phyloP scores from a whole-genome alignment of 202 grass and related monocot species.

The Carex sylvatica region DNA sequence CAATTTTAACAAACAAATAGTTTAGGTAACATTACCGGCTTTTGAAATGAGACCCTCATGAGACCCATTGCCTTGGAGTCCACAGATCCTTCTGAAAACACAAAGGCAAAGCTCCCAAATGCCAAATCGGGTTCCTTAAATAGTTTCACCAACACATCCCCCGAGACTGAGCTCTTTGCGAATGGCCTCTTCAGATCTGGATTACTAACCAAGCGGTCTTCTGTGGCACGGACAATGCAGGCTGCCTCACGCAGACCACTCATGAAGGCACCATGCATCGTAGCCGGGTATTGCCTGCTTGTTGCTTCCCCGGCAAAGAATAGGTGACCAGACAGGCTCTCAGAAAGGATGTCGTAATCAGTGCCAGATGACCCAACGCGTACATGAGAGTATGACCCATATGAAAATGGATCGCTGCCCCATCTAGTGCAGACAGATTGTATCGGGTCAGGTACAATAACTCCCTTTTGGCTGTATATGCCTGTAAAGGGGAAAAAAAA shows the following conservation, averaged over 20 bases:
- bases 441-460: slow-evolving; percentile 76
- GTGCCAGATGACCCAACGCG: slow-evolving; percentile 81
- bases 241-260: slow-evolving; percentile 89
- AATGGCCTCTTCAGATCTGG: slow-evolving; percentile 45
- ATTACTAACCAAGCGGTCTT: slow-evolving; percentile 20
- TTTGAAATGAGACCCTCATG: slow-evolving; percentile 50
- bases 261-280: slow-evolving; percentile 94
- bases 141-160: slow-evolving; percentile 44
- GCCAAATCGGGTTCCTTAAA: slow-evolving; percentile 70
- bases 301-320: slow-evolving; percentile 96
- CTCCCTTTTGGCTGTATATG: slow-evolving; percentile 78
- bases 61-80: slow-evolving; percentile 53
- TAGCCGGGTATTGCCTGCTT: slow-evolving; percentile 80
- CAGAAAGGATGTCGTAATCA: slow-evolving; percentile 80
- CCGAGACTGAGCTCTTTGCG: slow-evolving; percentile 37
- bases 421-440: slow-evolving; percentile 90
- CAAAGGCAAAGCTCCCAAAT: slow-evolving; percentile 62
- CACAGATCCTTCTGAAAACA: slow-evolving; percentile 43
- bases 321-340: slow-evolving; percentile 48
- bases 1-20: background rate
- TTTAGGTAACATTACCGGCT: slow-evolving; percentile 11
- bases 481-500: slow-evolving; percentile 40
- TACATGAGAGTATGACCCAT: slow-evolving; percentile 89
- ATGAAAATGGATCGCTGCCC: slow-evolving; percentile 77
- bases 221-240: slow-evolving; percentile 45